Percentiles rank a stretch among this genome's conserved stretches.
These are phyloP conservation scores for Talaromyces sp. DNA, from an alignment of 2,329 filamentous ascomycete species.

Conservation along the genomic window DNA sequence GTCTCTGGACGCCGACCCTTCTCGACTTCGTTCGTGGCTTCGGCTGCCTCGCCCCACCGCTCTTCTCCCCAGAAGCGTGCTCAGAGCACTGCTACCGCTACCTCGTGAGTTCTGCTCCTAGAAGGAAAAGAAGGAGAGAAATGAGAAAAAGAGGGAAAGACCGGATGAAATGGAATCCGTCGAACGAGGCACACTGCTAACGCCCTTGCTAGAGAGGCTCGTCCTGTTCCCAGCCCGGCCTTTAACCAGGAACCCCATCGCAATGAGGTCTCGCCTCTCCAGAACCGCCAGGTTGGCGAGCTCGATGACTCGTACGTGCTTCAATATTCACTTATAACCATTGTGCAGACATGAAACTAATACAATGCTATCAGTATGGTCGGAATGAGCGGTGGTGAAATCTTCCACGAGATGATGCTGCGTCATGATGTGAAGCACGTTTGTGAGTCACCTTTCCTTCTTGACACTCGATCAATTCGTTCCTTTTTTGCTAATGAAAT, in stretches of 20 bases:
- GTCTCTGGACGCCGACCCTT: constrained; percentile 44
- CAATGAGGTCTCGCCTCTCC: constrained; percentile 70
- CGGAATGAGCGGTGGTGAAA: constrained; percentile 91
- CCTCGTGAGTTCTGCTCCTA: constrained; percentile 53
- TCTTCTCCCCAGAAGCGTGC: constrained; percentile 46
- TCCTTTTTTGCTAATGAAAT: constrained; percentile 4
- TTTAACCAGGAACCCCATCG: constrained; percentile 57
- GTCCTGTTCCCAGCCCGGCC: constrained; percentile 65
- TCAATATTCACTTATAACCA: not conserved
- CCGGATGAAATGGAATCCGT: too few species aligned
- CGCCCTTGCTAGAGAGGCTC: constrained; percentile 50
- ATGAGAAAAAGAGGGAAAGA: not conserved
- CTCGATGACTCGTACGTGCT: constrained; percentile 80
- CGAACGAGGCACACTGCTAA: not conserved
- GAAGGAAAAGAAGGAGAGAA: constrained; percentile 13
- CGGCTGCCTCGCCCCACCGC: constrained; percentile 51
- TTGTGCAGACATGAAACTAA: not conserved
- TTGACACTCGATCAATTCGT: not conserved
- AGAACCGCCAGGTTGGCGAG: constrained; percentile 61
- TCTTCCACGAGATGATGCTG: constrained; percentile 99
- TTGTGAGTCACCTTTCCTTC: constrained; percentile 64
- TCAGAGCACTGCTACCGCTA: constrained; percentile 54
- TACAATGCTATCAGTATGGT: constrained; percentile 66
- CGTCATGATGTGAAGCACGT: constrained; percentile 89
- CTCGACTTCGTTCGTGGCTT: constrained; percentile 48